Evolutionary conservation across 2,329 filamentous ascomycete genomes (phyloP).

Genomic region (Alternaria triticimaculans): DNA sequence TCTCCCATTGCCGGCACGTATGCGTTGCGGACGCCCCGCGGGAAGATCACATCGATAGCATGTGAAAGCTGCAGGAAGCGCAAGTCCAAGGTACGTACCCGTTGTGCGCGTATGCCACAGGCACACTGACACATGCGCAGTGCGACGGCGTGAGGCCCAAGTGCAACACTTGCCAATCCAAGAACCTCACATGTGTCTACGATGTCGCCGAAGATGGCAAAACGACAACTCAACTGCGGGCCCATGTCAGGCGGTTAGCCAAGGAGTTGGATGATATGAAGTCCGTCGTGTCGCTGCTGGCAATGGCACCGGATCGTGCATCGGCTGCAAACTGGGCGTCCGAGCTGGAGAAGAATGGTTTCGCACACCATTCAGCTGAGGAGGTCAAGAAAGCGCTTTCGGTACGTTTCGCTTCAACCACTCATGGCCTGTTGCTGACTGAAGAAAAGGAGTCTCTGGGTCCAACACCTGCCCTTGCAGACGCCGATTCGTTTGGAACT

Average conservation of each 20-base stretch:
- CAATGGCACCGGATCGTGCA: constrained; percentile 43
- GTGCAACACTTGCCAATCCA: constrained; percentile 49
- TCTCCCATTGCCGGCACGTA: constrained; percentile 48
- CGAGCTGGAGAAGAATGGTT: constrained; percentile 48
- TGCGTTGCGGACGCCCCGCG: constrained; percentile 45
- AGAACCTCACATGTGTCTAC: constrained; percentile 47
- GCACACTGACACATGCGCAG: constrained; percentile 28
- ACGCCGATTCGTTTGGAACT: constrained; percentile 37
- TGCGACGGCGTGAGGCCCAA: constrained; percentile 49
- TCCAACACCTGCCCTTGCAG: constrained; percentile 24
- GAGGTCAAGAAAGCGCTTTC: constrained; percentile 48
- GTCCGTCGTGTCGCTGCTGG: constrained; percentile 44
- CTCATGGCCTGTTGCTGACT: constrained; percentile 16
- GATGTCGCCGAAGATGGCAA: constrained; percentile 50
- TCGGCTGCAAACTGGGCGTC: constrained; percentile 45
- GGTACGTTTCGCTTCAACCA: constrained; percentile 19
- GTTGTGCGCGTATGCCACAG: not conserved
- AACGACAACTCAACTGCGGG: constrained; percentile 47
- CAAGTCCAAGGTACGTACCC: constrained; percentile 44
- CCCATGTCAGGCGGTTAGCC: constrained; percentile 46
- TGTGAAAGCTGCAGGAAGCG: constrained; percentile 50
- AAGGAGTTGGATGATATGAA: constrained; percentile 51
- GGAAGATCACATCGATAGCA: constrained; percentile 50
- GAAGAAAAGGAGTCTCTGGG: constrained; percentile 30
- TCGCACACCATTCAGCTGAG: constrained; percentile 46